These are phyloP conservation scores for Mortierella sp. DNA, from an alignment of 371 early-diverging fungal genomes.

Conservation along the genomic window DNA sequence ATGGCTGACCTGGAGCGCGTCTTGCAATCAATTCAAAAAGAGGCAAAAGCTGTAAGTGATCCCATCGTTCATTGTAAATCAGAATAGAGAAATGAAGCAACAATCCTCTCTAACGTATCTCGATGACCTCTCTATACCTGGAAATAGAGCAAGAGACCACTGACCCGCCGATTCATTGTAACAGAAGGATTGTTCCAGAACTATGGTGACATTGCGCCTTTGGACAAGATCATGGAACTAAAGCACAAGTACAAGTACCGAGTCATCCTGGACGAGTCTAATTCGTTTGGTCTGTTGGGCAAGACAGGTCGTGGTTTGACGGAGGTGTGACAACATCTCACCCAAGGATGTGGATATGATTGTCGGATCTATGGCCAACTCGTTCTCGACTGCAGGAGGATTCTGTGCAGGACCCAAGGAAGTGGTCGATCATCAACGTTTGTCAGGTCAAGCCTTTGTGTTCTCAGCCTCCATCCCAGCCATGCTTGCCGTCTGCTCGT, in stretches of 20 bases:
- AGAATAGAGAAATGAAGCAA: no score
- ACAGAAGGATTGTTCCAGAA: conserved; percentile 97
- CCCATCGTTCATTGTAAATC: no score
- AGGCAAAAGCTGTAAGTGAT: no score
- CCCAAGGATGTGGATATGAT: conserved; percentile 93
- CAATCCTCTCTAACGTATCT: no score
- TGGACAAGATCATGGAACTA: conserved; percentile 86
- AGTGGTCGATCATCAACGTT: conserved; percentile 94
- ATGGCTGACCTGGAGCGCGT: conserved; percentile 94
- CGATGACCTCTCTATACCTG: no score
- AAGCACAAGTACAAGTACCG: conserved; percentile 98
- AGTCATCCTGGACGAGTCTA: conserved; percentile 96
- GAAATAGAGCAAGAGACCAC: conserved; percentile 78
- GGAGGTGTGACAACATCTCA: conserved; percentile 82
- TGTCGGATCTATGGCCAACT: conserved; percentile 90
- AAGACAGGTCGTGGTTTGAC: conserved; percentile 91
- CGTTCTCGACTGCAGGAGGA: conserved; percentile 93
- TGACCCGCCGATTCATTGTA: conserved; percentile 95
- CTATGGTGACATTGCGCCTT: conserved; percentile 91
- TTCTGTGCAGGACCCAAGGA: conserved; percentile 94
- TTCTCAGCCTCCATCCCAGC: conserved; percentile 99
- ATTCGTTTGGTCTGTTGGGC: conserved; percentile 95
- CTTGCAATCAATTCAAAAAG: conserved; percentile 77
- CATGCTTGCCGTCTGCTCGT: conserved; percentile 90
- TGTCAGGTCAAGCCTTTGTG: conserved; percentile 94